Evolutionary conservation across 106 monocot genomes (phyloP).

Genomic region (Gastrodia elata): DNA sequence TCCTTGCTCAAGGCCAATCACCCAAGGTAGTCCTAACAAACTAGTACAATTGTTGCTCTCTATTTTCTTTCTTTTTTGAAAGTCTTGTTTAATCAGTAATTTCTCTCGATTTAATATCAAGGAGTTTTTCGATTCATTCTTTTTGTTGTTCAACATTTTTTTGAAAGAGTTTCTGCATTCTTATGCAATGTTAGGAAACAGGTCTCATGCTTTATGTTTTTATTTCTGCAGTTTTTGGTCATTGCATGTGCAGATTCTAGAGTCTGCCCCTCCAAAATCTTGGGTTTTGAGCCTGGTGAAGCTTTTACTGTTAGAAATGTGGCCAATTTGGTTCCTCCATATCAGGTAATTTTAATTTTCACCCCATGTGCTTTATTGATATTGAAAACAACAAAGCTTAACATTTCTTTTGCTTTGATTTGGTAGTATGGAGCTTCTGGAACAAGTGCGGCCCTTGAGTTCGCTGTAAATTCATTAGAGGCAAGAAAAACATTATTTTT

Average conservation of each 20-base stretch:
- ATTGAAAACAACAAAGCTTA: not conserved
- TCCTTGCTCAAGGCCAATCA: constrained; percentile 65
- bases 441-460: constrained; percentile 93
- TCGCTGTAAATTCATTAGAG: constrained; percentile 83
- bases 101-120: not conserved
- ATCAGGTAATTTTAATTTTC: constrained; percentile 43
- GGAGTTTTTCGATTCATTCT: not conserved
- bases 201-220: constrained; percentile 4
- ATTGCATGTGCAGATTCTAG: constrained; percentile 97
- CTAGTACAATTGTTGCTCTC: not conserved
- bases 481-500: constrained; percentile 21
- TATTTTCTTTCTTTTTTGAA: not conserved
- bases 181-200: not conserved
- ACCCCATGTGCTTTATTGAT: not conserved
- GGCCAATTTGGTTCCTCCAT: constrained; percentile 92
- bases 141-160: not conserved
- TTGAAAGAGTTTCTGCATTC: not conserved
- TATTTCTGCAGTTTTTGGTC: constrained; percentile 83
- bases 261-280: constrained; percentile 80
- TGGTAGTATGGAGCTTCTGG: constrained; percentile 84
- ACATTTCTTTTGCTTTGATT: not conserved
- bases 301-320: constrained; percentile 88
- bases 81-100: not conserved
- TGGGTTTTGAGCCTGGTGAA: constrained; percentile 95
- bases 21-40: constrained; percentile 55